These are phyloP conservation scores for Chamaecyparis obtusa DNA, from an alignment of 75 land plant species.

Conservation along the genomic window DNA sequence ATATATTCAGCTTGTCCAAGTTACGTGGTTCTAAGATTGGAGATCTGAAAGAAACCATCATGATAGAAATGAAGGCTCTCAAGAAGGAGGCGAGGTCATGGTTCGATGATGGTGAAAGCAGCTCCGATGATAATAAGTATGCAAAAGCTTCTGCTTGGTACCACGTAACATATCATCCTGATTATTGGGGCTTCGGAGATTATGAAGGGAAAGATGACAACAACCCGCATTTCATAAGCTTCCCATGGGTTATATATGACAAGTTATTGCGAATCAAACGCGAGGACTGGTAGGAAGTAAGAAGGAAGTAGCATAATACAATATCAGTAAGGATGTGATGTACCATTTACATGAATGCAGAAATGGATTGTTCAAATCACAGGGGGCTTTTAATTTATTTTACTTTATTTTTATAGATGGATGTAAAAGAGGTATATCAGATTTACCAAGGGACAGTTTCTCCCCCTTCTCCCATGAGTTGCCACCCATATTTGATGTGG, in stretches of 20 bases:
- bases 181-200: conserved; percentile 52
- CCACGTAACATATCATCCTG: conserved; percentile 87
- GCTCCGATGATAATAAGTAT: conserved; percentile 19
- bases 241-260: conserved; percentile 89
- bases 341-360: not conserved
- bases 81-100: conserved; percentile 70
- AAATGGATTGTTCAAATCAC: too few relatives aligned
- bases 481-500: too few relatives aligned
- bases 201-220: conserved; percentile 34
- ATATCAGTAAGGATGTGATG: not conserved
- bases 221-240: conserved; percentile 77
- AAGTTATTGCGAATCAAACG: conserved; percentile 67
- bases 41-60: conserved; percentile 58
- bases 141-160: conserved; percentile 97
- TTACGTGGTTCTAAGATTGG: conserved; percentile 33
- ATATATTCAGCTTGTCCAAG: conserved; percentile 45
- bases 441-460: too few relatives aligned
- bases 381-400: too few relatives aligned
- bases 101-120: conserved; percentile 44
- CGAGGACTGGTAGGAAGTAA: conserved; percentile 10
- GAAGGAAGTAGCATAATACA: not conserved
- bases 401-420: too few relatives aligned
- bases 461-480: too few relatives aligned
- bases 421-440: too few relatives aligned
- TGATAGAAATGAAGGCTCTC: conserved; percentile 54